Conservation (phyloP, 441 rosid species). For the Brassica balearica region DNA sequence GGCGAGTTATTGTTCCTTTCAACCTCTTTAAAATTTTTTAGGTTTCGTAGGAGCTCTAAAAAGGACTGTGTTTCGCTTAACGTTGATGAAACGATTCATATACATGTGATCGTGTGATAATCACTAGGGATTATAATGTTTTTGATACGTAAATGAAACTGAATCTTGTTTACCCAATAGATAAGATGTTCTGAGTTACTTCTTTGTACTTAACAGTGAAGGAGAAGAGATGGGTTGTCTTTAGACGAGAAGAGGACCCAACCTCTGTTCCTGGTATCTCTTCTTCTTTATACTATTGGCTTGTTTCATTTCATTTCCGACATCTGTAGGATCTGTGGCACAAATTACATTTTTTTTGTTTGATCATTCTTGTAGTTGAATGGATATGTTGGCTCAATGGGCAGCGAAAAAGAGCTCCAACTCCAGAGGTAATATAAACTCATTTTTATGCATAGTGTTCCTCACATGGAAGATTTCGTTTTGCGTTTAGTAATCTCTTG, state of each 20-base stretch:
- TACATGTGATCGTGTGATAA: too few species aligned
- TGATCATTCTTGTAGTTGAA: slow-evolving; percentile 61
- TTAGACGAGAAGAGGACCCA: slow-evolving; percentile 90
- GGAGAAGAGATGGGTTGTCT: slow-evolving; percentile 94
- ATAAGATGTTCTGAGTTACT: too few species aligned
- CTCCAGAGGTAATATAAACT: slow-evolving; percentile 93
- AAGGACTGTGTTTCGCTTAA: too few species aligned
- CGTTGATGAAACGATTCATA: too few species aligned
- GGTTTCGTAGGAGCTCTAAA: neutral
- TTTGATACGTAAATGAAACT: neutral
- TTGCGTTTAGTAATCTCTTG: too few species aligned
- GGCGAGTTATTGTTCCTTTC: slow-evolving; percentile 17
- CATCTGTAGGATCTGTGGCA: too few species aligned
- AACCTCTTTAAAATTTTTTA: neutral
- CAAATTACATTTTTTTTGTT: slow-evolving; percentile 5
- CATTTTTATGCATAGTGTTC: too few species aligned
- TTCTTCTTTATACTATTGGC: too few species aligned
- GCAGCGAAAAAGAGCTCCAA: slow-evolving; percentile 85
- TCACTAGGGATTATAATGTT: neutral
- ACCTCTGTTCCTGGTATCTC: slow-evolving; percentile 89
- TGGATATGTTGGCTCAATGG: slow-evolving; percentile 99
- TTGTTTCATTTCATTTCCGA: slow-evolving; percentile 16
- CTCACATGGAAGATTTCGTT: too few species aligned
- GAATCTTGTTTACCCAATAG: too few species aligned
- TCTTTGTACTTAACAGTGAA: slow-evolving; percentile 71